Base-by-base conservation (phyloP, 1,284 basidiomycete species). In the Trichosporon sp. region DNA sequence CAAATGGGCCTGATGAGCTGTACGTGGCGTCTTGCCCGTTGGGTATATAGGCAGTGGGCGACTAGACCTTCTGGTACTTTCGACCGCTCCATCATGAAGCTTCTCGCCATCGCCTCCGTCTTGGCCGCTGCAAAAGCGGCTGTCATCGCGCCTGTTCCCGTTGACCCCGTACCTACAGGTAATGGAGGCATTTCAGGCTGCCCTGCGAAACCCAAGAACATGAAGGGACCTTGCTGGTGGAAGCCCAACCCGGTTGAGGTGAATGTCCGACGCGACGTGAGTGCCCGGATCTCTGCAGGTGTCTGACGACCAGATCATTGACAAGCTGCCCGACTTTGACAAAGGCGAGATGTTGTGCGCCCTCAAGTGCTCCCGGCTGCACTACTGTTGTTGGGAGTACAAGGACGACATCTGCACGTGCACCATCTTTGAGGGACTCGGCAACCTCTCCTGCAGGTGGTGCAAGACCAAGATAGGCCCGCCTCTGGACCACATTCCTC, bases 371-470 rank as follows among this genome's bases (percentile, higher is more conserved):
- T 31, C 12, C 3, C 3, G 16, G 31, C 11, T 14, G 31, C 26
- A n/a, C 1, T 61, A 61, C 31, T 61, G 56, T 11, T 61, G 56
- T 31, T 61, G 31, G 26, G 56, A 61, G 56, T 61, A 14, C 56
- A 7, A 10, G 21, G 7, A 61, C 12, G 56, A 21, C 6, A 5
- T 10, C 1, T 35, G 56, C 31, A 14, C 1, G 12, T 61, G 56
- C 56, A 61, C 56, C 31, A 35, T 61, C 56, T 35, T 61, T 12
- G 56, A 35, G 16, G 31, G 56, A 0, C 26, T 5, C 4, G 56
- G 54, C 21, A 59, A 59, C 12, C 7, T 4, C 1, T 10, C 32
- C 26, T 59, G 54, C 54, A 32, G 31, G 54, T 6, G 1, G 54
- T 59, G 54, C 54, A 59, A n/a, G 54, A 26, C 48, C 26, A 14